Percentiles rank a stretch among this genome's conserved stretches.
phyloP scores from a whole-genome alignment of 345 rosid species.

The Citrus mangshanensis region DNA sequence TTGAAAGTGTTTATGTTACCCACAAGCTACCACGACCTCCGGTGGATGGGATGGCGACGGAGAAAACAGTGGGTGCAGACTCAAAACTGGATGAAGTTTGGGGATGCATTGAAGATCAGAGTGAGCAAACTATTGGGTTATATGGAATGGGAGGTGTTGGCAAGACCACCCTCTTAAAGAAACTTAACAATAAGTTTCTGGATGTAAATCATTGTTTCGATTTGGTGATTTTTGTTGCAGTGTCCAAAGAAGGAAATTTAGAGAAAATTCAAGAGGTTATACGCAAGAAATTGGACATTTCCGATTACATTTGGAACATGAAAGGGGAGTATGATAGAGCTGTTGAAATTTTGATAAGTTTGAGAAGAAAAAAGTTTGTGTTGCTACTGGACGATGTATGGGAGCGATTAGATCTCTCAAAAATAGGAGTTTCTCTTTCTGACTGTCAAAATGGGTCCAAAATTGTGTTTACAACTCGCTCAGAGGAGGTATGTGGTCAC shows the following conservation, averaged over 20 bases:
- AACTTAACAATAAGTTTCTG: neutral
- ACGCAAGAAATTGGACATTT: neutral
- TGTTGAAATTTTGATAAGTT: neutral
- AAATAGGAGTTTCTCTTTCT: conserved; percentile 21
- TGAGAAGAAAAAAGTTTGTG: conserved; percentile 8
- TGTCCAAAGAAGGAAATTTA: neutral
- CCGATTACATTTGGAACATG: neutral
- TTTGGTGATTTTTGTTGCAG: neutral
- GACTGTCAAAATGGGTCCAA: neutral
- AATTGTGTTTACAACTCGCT: conserved; percentile 26
- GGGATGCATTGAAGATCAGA: neutral
- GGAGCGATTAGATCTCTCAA: neutral
- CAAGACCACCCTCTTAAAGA: conserved; percentile 1
- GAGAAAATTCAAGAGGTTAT: neutral
- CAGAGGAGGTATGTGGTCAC: conserved; percentile 17
- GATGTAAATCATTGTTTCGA: neutral
- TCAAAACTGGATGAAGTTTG: neutral
- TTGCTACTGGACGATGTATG: conserved; percentile 14
- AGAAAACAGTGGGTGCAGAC: neutral
- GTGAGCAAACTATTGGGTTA: neutral
- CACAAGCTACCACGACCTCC: neutral
- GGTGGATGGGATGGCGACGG: neutral
- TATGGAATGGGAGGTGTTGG: conserved; percentile 5
- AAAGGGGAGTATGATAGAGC: neutral
- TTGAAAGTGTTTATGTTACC: neutral